These are phyloP conservation scores for Penicillium sclerotigenum DNA, from an alignment of 2,329 filamentous ascomycete genomes.

Conservation along the genomic window DNA sequence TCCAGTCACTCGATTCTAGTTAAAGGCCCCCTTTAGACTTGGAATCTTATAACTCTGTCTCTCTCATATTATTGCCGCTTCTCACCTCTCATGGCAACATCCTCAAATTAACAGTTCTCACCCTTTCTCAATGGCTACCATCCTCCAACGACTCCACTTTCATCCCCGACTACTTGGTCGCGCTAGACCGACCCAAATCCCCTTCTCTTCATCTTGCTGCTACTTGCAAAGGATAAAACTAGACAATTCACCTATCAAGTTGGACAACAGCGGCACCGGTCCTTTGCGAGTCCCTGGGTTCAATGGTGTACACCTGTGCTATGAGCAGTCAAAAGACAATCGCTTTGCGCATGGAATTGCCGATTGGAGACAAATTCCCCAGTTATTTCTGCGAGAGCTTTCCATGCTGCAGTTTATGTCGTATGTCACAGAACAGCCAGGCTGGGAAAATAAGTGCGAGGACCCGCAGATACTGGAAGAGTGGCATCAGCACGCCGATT, in stretches of 20 bases:
- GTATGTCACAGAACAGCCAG: constrained; percentile 5
- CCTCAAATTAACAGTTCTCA: background rate
- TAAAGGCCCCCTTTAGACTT: too few species aligned
- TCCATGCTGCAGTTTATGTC: constrained; percentile 7
- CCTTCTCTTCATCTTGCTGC: background rate
- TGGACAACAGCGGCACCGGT: constrained; percentile 5
- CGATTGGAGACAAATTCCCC: constrained; percentile 5
- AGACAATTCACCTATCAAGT: background rate
- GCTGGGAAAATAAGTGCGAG: constrained; percentile 5
- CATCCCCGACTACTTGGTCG: constrained; percentile 1
- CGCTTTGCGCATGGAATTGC: constrained; percentile 8
- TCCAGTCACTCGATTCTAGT: background rate
- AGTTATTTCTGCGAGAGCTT: background rate
- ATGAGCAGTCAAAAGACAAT: constrained; percentile 6
- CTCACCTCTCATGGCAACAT: background rate
- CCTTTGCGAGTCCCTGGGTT: constrained; percentile 7
- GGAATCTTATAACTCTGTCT: background rate
- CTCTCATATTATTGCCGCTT: background rate
- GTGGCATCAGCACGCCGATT: constrained; percentile 5
- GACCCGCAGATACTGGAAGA: constrained; percentile 5
- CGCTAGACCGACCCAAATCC: background rate
- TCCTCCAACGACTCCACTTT: constrained; percentile 1
- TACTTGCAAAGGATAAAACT: background rate
- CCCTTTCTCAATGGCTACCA: background rate
- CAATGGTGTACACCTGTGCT: constrained; percentile 2